Evolutionary conservation across 2,329 filamentous ascomycete species (phyloP), one percentile per base, ranked within the genome.

Genomic region (Colletotrichum higginsianum): DNA sequence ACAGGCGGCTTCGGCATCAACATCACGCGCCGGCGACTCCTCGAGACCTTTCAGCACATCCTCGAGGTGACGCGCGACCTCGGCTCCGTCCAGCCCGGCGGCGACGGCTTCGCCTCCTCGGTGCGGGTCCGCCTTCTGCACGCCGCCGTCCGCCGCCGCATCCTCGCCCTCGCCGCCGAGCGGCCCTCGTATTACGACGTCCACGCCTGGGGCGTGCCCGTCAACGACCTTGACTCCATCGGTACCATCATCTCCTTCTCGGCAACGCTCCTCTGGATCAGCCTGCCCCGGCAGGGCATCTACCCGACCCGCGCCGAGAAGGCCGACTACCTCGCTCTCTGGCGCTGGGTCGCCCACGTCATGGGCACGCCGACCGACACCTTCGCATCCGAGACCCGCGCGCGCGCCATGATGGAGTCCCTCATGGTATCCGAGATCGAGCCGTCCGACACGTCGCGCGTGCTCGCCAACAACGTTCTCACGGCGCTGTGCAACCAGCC

Each of bases 381-480:
- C 74, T 90, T 94, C 77, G 84, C 85, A 1, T 88, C 86, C 0
- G 85, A 88, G 0, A 81, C 82, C 7, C 84, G 85, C 44, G 90
- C 91, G 2, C 90, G 87, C 74, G 83, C 84, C 2, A 86, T 90
- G 77, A 91, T 94, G 88, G 92, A 95, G 75, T 89, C 88, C 0
- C 82, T 95, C 1, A 79, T 94, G 21, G 81, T 89, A 38, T 86
- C 90, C 38, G 93, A 95, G 79, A 86, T 95, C 23, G 78, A 87
- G 35, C 93, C 93, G 0, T 91, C 89, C 0, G 81, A 86, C 0
- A 92, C 87, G 23, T 91, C 89, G 0, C 86, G 86, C 56, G 84
- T 91, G 8, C 84, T 96, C 35, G 92, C 92, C 3, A 92, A 92
- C 79, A 96, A 95, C 77, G 92, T 95, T 76, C 91, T 96, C 75